Base-by-base conservation (phyloP, 306 rosid genomes). In the Sicyos edulis region DNA sequence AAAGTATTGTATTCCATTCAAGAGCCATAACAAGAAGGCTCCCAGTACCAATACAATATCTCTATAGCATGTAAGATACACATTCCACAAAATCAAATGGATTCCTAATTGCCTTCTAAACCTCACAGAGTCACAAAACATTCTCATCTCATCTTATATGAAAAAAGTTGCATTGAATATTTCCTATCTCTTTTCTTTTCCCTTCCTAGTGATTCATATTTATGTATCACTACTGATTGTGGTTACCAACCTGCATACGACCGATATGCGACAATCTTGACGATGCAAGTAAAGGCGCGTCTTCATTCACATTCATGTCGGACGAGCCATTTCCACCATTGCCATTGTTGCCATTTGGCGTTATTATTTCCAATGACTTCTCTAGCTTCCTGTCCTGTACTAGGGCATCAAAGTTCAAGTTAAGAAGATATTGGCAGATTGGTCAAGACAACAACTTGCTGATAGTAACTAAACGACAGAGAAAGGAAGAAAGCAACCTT, bases 311-410 rank as follows among this genome's bases (percentile, higher is more conserved):
- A 54, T 75, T 74, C 72, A 63, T 54, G 37, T 88, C 88, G 0
- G 82, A 73, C 24, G 81, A 73, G 12, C 74, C 40, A 24, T 80
- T 64, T 62, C 77, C 81, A n/a, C 79, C 82, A 67, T 61, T 66
- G 77, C 73, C 80, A 56, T 73, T 80, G 61, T 61, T 66, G 77
- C 73, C 80, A 56, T 73, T 80, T 1, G 95, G 87, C 52, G 66
- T 72, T 71, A 74, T 89, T 13, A 83, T 78, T 76, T 89, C 91
- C 8, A 91, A 92, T 15, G 86, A 82, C 92, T 92, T 92, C 84
- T 92, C 97, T 45, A 85, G 62, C 83, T 88, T 89, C 97, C 96
- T 85, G n/a, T 92, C 97, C 96, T 92, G 88, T 55, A 81, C 4
- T 12, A 17, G 34, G 42, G 42, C 67, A 72, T 20, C 40, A 57